Percentiles rank a stretch among this genome's conserved stretches.
These are phyloP conservation scores for Xylaria digitata DNA, from an alignment of 2,329 filamentous ascomycete genomes.

Conservation along the genomic window DNA sequence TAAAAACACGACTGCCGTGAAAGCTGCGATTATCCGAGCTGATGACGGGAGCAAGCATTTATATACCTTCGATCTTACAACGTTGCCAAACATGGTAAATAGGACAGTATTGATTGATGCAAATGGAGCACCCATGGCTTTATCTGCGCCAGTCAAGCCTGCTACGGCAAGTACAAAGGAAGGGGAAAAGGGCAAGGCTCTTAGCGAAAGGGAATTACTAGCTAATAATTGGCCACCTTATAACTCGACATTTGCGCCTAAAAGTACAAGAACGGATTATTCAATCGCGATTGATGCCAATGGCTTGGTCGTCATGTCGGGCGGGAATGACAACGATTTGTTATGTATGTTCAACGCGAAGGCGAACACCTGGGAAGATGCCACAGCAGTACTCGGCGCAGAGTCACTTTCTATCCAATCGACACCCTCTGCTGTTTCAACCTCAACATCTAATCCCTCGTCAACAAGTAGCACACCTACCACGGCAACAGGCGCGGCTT, in stretches of 20 bases:
- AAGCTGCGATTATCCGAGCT: conserved; percentile 74
- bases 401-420: conserved; percentile 53
- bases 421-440: conserved; percentile 48
- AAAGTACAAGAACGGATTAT: conserved; percentile 71
- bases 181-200: conserved; percentile 30
- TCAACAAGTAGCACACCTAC: conserved; percentile 39
- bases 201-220: conserved; percentile 60
- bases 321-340: conserved; percentile 74
- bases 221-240: conserved; percentile 79
- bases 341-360: conserved; percentile 81
- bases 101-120: conserved; percentile 74
- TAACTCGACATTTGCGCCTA: conserved; percentile 78
- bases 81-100: conserved; percentile 79
- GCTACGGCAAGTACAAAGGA: conserved; percentile 35
- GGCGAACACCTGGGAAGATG: conserved; percentile 82
- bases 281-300: conserved; percentile 75
- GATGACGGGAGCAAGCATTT: conserved; percentile 82
- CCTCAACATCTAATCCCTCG: conserved; percentile 48
- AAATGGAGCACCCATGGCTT: conserved; percentile 64
- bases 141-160: conserved; percentile 57
- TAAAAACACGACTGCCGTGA: conserved; percentile 66
- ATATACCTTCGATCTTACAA: conserved; percentile 79
- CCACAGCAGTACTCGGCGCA: conserved; percentile 69
- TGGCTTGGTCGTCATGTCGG: conserved; percentile 81
- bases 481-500: conserved; percentile 32